Conservation (phyloP, 192 early-diverging fungal species). For the Gamsiella multidivaricata region DNA sequence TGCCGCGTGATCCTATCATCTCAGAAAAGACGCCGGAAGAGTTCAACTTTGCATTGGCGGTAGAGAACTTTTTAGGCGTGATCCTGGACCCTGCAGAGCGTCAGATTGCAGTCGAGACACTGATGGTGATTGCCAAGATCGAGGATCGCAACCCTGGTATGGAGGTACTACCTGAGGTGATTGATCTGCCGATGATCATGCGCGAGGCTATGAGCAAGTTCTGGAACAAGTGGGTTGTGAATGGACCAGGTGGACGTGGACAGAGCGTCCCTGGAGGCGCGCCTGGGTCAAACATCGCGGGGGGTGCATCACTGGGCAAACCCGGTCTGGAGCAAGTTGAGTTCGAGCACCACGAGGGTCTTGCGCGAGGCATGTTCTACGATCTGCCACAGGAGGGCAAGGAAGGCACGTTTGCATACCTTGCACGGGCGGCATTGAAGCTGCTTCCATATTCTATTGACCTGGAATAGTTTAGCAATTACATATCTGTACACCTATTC, state of each 20-base stretch:
- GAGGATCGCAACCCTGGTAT: constrained; percentile 72
- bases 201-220: constrained; percentile 72
- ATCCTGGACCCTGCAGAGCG: constrained; percentile 84
- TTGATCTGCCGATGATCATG: constrained; percentile 74
- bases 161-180: constrained; percentile 51
- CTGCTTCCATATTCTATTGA: constrained; percentile 56
- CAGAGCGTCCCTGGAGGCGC: constrained; percentile 38
- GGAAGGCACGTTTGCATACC: constrained; percentile 73
- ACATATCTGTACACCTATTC: too few relatives aligned
- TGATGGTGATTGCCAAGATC: constrained; percentile 74
- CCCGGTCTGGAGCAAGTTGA: constrained; percentile 46
- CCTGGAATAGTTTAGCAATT: constrained; percentile 40
- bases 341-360: constrained; percentile 70
- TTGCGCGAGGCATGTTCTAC: constrained; percentile 82
- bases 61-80: constrained; percentile 78
- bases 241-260: constrained; percentile 47
- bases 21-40: constrained; percentile 86
- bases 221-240: constrained; percentile 77
- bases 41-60: constrained; percentile 84
- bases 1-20: constrained; percentile 82
- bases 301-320: constrained; percentile 6
- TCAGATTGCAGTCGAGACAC: constrained; percentile 77
- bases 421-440: constrained; percentile 61
- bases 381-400: constrained; percentile 75
- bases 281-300: constrained; percentile 10